Evolutionary conservation across 108 stramenopile genomes (phyloP).

Genomic region (Cyclotella baltica): DNA sequence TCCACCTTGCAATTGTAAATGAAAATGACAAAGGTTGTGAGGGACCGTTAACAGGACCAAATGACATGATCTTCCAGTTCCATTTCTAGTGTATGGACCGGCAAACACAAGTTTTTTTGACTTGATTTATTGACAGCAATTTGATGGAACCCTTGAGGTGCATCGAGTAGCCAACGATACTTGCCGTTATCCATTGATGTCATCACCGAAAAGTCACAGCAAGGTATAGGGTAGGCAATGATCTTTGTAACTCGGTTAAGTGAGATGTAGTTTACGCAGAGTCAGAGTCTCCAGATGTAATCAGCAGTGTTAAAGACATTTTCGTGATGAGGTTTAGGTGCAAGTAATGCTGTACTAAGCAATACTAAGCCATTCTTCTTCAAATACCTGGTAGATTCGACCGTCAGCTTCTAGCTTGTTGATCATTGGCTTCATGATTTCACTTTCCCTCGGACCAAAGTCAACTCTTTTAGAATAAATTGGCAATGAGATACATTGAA

Average conservation of each 20-base stretch:
- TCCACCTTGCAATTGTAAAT: too few species aligned
- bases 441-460: neutral
- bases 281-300: neutral
- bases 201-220: neutral
- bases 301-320: neutral
- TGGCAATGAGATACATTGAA: neutral
- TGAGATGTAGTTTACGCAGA: neutral
- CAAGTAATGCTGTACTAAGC: too few species aligned
- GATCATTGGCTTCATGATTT: neutral
- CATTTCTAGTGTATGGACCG: neutral
- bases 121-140: neutral
- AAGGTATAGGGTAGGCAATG: neutral
- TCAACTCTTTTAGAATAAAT: neutral
- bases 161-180: neutral
- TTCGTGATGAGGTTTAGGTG: too few species aligned
- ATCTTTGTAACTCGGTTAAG: neutral
- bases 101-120: neutral
- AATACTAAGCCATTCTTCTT: neutral
- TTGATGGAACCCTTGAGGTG: too few species aligned
- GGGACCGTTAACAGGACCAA: too few species aligned
- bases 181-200: neutral
- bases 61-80: neutral
- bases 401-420: neutral
- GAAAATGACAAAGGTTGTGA: too few species aligned
- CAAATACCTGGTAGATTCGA: neutral